A percentile compares a stretch with the other conserved stretches of the same genome.
phyloP scores from a whole-genome alignment of 352 stramenopile species.

The Pythium coloratum region DNA sequence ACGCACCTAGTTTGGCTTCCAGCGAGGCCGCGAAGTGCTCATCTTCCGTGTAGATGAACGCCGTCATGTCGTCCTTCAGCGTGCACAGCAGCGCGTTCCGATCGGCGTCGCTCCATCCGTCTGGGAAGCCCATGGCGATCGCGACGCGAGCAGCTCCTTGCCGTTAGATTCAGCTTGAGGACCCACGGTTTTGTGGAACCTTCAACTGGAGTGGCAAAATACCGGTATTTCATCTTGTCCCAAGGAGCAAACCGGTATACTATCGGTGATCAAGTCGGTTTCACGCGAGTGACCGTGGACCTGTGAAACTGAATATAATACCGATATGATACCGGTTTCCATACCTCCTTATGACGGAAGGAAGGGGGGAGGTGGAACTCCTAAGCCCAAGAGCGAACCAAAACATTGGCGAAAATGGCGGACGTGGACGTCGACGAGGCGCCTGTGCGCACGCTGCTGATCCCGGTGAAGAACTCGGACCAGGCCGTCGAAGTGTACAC shows the following conservation, averaged over 20 bases:
- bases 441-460: constrained; percentile 73
- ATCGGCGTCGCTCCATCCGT: constrained; percentile 56
- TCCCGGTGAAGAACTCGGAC: constrained; percentile 90
- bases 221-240: constrained; percentile 19
- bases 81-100: constrained; percentile 49
- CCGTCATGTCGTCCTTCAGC: constrained; percentile 49
- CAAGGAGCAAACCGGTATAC: neutral
- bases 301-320: neutral
- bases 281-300: neutral
- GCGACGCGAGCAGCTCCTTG: neutral
- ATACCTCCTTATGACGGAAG: neutral
- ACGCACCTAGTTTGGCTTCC: constrained; percentile 23
- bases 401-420: constrained; percentile 20
- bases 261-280: constrained; percentile 20
- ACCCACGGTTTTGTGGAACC: constrained; percentile 11
- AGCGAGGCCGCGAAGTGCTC: constrained; percentile 45
- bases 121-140: constrained; percentile 8
- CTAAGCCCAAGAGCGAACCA: neutral
- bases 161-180: constrained; percentile 2
- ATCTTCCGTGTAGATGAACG: constrained; percentile 64
- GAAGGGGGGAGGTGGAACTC: neutral
- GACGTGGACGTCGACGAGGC: constrained; percentile 30
- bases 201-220: constrained; percentile 31
- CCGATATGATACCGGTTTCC: neutral
- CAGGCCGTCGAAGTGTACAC: constrained; percentile 90